Base-by-base conservation (phyloP, 768 basidiomycete genomes). In the Candolleomyces eurysporus region DNA sequence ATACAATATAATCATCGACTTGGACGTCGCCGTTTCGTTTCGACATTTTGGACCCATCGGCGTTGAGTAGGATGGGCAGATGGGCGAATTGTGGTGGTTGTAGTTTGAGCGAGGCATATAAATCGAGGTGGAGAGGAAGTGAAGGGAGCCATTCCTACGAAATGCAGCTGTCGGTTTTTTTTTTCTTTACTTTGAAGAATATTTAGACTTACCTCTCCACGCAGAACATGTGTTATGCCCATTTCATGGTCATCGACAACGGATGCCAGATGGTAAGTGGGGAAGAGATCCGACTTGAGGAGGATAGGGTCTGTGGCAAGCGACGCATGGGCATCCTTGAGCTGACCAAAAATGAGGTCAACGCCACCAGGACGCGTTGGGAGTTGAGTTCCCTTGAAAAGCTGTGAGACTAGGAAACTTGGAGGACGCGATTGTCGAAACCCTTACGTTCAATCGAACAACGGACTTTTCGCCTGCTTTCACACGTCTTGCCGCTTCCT, bases 241-340 rank as follows among this genome's bases (percentile, higher is more conserved):
- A 99, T 99, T 67, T 89, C 86, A 67, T 94, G 87, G 74, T 99
- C 97, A 66, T 99, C 97, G 0, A 96, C 93, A 0, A 98, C 93
- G 21, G 89, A 95, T 0, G 97, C 96, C 5, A 99, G 83, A 65
- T 98, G 97, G 70, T 99, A 99, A 0, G 96, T 98, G 5, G 97
- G 97, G 71, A 91, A 96, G 1, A 85, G 78, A 71, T 99, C 97
- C 0, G 91, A 89, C 73, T 99, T 98, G 62, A 98, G 79, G 4
- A 98, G 77, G 49, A 98, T 85, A 22, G 95, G 94, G 70, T 99
- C 97, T 2, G 94, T 96, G 1, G 89, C 86, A 5, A 92, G 73
- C 1, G 90, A 93, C 11, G 84, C 84, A 67, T 90, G 89, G 0
- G 90, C 87, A 70, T 92, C 92, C 63, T 80, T 85, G 42, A 91